Conservation (phyloP, 169 alveolate species). For the Plasmodium chabaudi region DNA sequence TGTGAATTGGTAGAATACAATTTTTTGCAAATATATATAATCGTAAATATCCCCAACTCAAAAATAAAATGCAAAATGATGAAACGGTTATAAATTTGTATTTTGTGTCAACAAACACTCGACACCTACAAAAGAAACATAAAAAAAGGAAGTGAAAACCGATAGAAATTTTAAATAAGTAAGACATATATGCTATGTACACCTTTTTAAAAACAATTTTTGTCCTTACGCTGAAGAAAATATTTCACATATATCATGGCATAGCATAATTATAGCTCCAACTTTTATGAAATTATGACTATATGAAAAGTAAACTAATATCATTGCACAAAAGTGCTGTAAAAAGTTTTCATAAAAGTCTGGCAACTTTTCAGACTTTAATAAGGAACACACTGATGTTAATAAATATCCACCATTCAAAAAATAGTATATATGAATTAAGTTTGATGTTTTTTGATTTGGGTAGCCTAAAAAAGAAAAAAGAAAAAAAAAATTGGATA, state of each 20-base stretch:
- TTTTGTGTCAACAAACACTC: conserved; percentile 84
- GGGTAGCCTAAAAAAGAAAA: conserved; percentile 76
- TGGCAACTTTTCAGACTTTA: conserved; percentile 78
- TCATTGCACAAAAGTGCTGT: conserved; percentile 80
- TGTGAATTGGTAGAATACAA: conserved; percentile 79
- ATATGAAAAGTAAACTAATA: conserved; percentile 82
- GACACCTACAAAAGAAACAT: conserved; percentile 76
- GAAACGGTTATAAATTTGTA: conserved; percentile 78
- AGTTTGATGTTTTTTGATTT: conserved; percentile 77
- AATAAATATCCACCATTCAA: conserved; percentile 81
- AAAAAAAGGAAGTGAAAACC: not conserved
- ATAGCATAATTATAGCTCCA: conserved; percentile 81
- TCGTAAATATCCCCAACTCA: conserved; percentile 82
- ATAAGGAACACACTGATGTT: conserved; percentile 71
- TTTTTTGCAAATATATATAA: conserved; percentile 80
- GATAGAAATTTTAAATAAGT: not conserved
- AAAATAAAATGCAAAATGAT: conserved; percentile 78
- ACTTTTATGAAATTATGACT: conserved; percentile 81
- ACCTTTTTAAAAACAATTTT: not conserved
- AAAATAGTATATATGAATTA: conserved; percentile 80
- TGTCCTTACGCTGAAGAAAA: conserved; percentile 83
- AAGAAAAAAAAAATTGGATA: not conserved
- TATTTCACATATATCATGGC: conserved; percentile 84
- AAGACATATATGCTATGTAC: not conserved
- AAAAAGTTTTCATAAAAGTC: conserved; percentile 81